Percentiles rank a stretch among this genome's conserved stretches.
Evolutionary conservation across 208 protist genomes (phyloP).

Genomic region (Acanthamoeba sp.): DNA sequence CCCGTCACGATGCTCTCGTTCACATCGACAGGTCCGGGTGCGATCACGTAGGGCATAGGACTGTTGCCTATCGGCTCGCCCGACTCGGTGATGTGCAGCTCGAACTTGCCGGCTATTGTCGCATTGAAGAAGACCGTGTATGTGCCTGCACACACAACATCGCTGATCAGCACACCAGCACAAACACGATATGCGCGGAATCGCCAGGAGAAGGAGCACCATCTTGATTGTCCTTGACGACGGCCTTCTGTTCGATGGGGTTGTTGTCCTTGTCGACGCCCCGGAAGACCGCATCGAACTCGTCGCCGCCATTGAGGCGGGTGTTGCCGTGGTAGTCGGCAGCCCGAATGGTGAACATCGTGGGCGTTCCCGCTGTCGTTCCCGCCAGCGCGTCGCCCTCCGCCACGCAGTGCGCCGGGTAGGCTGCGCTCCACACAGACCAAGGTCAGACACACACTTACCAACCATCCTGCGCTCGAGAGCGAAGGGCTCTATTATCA

Average conservation of each 20-base stretch:
- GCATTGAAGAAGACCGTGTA: constrained; percentile 63
- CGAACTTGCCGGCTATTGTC: constrained; percentile 38
- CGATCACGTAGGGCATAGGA: constrained; percentile 39
- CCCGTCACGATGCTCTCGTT: constrained; percentile 31
- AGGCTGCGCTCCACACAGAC: constrained; percentile 2
- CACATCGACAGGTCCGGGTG: constrained; percentile 20
- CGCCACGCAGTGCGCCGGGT: constrained; percentile 34
- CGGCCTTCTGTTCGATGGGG: constrained; percentile 47
- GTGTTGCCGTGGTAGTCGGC: constrained; percentile 17
- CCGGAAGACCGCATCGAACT: constrained; percentile 34
- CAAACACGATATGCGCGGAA: not conserved
- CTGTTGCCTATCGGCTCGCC: constrained; percentile 45
- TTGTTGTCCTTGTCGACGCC: constrained; percentile 38
- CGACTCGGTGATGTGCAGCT: constrained; percentile 66
- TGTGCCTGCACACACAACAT: not conserved
- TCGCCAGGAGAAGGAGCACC: not conserved
- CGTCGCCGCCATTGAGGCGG: constrained; percentile 48
- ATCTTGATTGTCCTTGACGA: constrained; percentile 55
- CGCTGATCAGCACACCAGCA: not conserved
- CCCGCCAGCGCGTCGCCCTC: not conserved
- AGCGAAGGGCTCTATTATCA: no score
- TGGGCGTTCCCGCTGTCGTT: constrained; percentile 17
- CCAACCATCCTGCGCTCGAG: no score
- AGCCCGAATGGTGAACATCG: constrained; percentile 31
- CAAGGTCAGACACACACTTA: not conserved